phyloP scores from a whole-genome alignment of 345 rosid genomes.

The Eucalyptus erythrocorys region DNA sequence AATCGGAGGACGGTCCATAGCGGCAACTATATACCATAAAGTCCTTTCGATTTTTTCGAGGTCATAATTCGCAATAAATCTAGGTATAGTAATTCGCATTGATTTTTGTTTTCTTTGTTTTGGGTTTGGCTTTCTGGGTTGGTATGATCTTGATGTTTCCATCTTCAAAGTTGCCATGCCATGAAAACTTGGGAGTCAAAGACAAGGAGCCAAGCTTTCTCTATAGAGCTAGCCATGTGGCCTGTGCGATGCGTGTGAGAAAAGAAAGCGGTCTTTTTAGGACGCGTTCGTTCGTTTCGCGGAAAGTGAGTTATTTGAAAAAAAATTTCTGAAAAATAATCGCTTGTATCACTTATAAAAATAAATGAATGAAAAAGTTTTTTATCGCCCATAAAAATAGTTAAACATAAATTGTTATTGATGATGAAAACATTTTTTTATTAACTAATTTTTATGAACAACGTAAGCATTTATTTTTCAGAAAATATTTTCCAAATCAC shows the following conservation, averaged over 20 bases:
- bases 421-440: accelerated
- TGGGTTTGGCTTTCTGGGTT: neutral
- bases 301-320: too few species aligned
- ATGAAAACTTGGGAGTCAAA: neutral
- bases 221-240: accelerated
- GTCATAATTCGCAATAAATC: neutral
- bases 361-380: accelerated
- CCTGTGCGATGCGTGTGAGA: neutral
- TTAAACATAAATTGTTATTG: too few species aligned
- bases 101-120: too few species aligned
- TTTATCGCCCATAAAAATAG: accelerated
- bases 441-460: accelerated
- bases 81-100: neutral
- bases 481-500: neutral
- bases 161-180: neutral
- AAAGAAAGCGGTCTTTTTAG: neutral
- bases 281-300: accelerated
- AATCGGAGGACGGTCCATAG: neutral
- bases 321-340: accelerated
- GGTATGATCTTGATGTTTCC: neutral
- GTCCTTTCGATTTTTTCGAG: neutral
- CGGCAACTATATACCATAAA: neutral
- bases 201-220: neutral
- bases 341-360: accelerated
- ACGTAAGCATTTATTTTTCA: too few species aligned